These are phyloP conservation scores for Torrubiellomyces zombiae DNA, from an alignment of 2,329 filamentous ascomycete genomes.

Conservation along the genomic window DNA sequence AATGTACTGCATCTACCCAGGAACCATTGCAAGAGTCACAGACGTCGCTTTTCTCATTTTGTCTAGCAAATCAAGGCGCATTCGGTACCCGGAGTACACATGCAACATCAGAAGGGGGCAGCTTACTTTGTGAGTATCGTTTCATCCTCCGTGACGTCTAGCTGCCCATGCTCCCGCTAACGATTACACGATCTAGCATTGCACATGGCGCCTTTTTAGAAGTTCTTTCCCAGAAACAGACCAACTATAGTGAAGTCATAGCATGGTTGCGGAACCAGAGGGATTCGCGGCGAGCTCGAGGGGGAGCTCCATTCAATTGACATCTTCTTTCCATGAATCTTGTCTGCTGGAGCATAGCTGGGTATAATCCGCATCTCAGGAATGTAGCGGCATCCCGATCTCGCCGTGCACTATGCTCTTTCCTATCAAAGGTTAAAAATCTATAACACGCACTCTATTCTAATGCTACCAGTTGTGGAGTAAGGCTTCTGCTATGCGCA, in stretches of 20 bases:
- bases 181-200: slow-evolving; percentile 28
- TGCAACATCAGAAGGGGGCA: slow-evolving; percentile 46
- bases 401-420: too few relatives aligned
- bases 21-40: slow-evolving; percentile 48
- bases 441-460: too few relatives aligned
- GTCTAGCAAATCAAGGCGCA: slow-evolving; percentile 31
- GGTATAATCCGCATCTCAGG: too few relatives aligned
- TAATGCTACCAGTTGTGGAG: too few relatives aligned
- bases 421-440: too few relatives aligned
- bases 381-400: too few relatives aligned
- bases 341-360: too few relatives aligned
- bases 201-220: slow-evolving; percentile 52
- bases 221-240: slow-evolving; percentile 57
- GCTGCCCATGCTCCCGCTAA: slow-evolving; percentile 4
- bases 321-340: too few relatives aligned
- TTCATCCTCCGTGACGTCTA: background rate
- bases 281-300: too few relatives aligned
- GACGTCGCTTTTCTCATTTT: slow-evolving; percentile 48
- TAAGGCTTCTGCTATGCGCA: too few relatives aligned
- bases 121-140: slow-evolving; percentile 38
- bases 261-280: slow-evolving; percentile 47
- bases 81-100: slow-evolving; percentile 31
- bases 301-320: too few relatives aligned
- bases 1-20: slow-evolving; percentile 17
- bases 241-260: slow-evolving; percentile 46